Evolutionary conservation across 257 asterid genomes (phyloP).

Genomic region (Penstemon davidsonii): DNA sequence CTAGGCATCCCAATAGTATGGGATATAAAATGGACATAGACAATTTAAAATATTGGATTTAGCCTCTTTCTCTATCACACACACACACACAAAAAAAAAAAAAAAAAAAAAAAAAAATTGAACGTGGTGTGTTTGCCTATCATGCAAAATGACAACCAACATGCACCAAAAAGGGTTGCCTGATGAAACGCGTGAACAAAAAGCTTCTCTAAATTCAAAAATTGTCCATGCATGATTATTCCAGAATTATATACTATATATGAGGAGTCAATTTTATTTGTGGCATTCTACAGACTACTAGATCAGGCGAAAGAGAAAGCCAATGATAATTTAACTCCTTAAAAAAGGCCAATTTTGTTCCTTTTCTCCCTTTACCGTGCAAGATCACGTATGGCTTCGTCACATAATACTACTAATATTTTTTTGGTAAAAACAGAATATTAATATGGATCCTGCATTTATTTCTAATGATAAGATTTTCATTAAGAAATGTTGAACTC

Average conservation of each 20-base stretch:
- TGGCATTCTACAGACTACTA: neutral
- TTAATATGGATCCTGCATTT: no score
- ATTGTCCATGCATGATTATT: constrained; percentile 30
- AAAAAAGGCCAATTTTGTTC: constrained; percentile 29
- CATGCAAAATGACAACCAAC: constrained; percentile 15
- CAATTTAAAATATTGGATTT: constrained; percentile 6
- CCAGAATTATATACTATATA: constrained; percentile 20
- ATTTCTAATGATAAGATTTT: no score
- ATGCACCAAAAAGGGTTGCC: constrained; percentile 18
- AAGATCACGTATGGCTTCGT: neutral
- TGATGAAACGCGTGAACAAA: constrained; percentile 38
- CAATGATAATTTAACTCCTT: neutral
- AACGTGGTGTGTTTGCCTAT: neutral
- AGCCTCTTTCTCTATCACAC: neutral
- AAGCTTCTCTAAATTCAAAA: constrained; percentile 21
- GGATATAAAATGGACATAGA: constrained; percentile 28
- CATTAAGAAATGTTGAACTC: no score
- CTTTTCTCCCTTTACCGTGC: neutral
- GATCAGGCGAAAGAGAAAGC: neutral
- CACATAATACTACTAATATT: no score
- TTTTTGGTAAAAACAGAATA: no score
- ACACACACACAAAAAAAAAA: no score
- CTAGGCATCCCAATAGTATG: constrained; percentile 29
- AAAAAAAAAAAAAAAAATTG: no score
- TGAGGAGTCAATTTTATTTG: neutral